Evolutionary conservation across 176 grass and related monocot species (phyloP), one percentile per base, ranked within the genome.

Genomic region (Phoenix dactylifera): DNA sequence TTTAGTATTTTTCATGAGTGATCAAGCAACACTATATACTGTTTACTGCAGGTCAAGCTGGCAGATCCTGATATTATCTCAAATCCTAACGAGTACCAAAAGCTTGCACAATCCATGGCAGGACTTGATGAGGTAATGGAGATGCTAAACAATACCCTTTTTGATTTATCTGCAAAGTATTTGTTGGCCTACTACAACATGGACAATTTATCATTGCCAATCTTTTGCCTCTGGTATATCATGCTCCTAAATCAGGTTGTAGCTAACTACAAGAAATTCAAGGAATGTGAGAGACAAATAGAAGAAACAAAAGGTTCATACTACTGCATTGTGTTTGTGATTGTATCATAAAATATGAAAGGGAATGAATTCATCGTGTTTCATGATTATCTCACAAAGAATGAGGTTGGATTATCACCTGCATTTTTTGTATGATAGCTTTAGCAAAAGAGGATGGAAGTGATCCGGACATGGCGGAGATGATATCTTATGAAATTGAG

Each of bases 21-120:
- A 9, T 44, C 35, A 44, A 44, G 35, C 35, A 44, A 0, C 9
- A 14, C 35, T 12, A 44, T 44, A 44, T 44, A 44, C 10, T 44
- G 35, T 44, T 44, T 14, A 29, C 44, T 75, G 74, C 80, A 96
- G 91, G 75, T 87, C 77, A 90, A 85, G 79, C 75, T 96, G 76
- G 91, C 80, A 30, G 91, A 96, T 75, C 91, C 91, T 77, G 91
- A 85, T 69, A 67, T 90, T 54, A 72, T 82, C 22, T 90, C 91
- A 23, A 83, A 96, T 85, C 91, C 77, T 50, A 87, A 71, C 1
- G 86, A 87, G 56, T 96, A 96, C 72, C 91, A 96, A 78, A 96
- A 87, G 76, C 77, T 90, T 50, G 86, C 91, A 18, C 91, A 96
- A 49, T 96, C 91, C 48, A 80, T 90, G 15, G 26, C 86, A 74